Conservation (phyloP, 2,329 filamentous ascomycete species). For the Aureobasidium sp. region DNA sequence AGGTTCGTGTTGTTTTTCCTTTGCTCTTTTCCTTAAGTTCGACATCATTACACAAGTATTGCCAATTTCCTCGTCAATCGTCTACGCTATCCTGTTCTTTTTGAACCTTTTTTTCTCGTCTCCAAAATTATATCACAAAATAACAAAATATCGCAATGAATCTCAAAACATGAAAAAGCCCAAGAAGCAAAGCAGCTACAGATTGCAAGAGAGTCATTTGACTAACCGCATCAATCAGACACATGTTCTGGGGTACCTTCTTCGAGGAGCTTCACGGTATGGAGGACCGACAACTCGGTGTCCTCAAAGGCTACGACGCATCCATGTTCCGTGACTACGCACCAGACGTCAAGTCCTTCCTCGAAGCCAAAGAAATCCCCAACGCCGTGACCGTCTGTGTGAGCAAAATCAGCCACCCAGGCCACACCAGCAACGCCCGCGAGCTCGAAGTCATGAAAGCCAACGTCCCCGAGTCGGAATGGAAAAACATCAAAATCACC, state of each 20-base stretch:
- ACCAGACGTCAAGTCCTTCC: slow-evolving; percentile 53
- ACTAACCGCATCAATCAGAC: too few species aligned
- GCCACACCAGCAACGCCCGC: slow-evolving; percentile 45
- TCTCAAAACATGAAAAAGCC: too few species aligned
- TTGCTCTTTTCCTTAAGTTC: too few species aligned
- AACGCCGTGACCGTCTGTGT: slow-evolving; percentile 49
- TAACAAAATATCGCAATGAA: too few species aligned
- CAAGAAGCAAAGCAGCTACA: too few species aligned
- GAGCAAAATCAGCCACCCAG: slow-evolving; percentile 48
- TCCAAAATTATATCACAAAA: neutral
- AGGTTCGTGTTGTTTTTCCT: slow-evolving; percentile 20
- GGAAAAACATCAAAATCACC: slow-evolving; percentile 61
- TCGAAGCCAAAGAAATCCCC: slow-evolving; percentile 47
- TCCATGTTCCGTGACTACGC: slow-evolving; percentile 52
- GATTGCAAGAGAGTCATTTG: too few species aligned
- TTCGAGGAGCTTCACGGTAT: slow-evolving; percentile 50
- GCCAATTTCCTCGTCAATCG: too few species aligned
- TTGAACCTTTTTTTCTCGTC: neutral
- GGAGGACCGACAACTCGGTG: slow-evolving; percentile 44
- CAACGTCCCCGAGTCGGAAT: slow-evolving; percentile 49
- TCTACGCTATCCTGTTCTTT: too few species aligned
- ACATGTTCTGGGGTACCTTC: slow-evolving; percentile 52
- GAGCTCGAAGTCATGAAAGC: slow-evolving; percentile 52
- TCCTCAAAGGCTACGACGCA: slow-evolving; percentile 45
- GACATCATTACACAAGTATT: too few species aligned